Conservation (phyloP, 139 green algal species). For the Prasinococcaceae sp. region DNA sequence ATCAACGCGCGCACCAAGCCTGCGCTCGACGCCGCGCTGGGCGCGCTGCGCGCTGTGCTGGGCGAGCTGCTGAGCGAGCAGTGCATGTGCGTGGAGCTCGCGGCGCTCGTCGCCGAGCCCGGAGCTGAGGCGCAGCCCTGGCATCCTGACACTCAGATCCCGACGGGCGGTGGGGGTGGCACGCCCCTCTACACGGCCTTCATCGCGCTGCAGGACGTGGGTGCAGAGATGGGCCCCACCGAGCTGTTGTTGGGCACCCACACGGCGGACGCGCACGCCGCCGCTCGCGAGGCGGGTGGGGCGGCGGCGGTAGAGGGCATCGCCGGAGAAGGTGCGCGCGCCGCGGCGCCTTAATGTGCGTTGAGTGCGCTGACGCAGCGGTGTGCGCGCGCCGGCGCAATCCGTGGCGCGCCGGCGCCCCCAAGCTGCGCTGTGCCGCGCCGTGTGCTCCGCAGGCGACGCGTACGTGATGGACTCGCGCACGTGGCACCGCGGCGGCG, state of each 20-base stretch:
- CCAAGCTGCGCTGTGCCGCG: neutral
- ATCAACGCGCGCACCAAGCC: too few relatives aligned
- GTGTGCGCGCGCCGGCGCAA: too few relatives aligned
- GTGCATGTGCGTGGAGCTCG: too few relatives aligned
- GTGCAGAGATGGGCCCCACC: slow-evolving; percentile 8
- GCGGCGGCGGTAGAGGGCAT: too few relatives aligned
- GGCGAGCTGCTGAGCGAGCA: too few relatives aligned
- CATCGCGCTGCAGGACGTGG: slow-evolving; percentile 9
- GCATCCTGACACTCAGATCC: slow-evolving; percentile 11
- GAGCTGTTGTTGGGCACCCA: slow-evolving; percentile 6
- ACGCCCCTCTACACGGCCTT: too few relatives aligned
- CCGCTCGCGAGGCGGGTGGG: neutral
- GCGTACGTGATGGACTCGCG: slow-evolving; percentile 3
- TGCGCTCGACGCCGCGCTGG: too few relatives aligned
- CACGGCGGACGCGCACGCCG: neutral
- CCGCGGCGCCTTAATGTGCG: too few relatives aligned
- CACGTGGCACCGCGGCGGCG: slow-evolving; percentile 1
- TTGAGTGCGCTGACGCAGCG: too few relatives aligned
- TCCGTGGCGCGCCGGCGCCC: neutral
- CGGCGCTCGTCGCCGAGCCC: slow-evolving; percentile 2
- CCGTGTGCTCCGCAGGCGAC: neutral
- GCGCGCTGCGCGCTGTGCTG: too few relatives aligned
- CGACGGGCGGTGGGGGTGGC: neutral
- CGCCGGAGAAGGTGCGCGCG: too few relatives aligned
- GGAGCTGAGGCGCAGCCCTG: slow-evolving; percentile 1